These are phyloP conservation scores for Herpomyces periplanetae DNA, from an alignment of 2,329 filamentous ascomycete species.

Conservation along the genomic window DNA sequence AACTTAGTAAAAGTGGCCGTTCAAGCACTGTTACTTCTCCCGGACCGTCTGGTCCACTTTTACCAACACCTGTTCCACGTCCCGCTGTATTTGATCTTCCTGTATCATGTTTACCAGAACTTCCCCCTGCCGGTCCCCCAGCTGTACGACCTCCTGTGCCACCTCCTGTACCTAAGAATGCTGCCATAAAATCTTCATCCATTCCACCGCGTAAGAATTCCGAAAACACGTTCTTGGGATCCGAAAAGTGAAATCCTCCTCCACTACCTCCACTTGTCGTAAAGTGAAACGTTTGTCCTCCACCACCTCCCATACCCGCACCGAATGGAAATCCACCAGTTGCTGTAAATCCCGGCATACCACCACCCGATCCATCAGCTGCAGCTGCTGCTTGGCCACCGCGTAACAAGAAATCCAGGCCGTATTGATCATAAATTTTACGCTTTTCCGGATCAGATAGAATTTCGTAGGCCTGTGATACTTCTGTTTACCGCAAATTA, in stretches of 20 bases:
- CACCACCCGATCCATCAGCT: conserved; percentile 15
- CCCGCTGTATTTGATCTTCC: conserved; percentile 5
- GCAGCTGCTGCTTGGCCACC: conserved; percentile 25
- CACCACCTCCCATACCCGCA: conserved; percentile 11
- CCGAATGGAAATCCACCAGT: conserved; percentile 15
- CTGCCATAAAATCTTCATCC: conserved; percentile 17
- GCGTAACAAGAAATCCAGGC: conserved; percentile 58
- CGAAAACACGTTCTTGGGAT: conserved; percentile 44
- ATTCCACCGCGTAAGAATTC: conserved; percentile 23
- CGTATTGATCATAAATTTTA: conserved; percentile 73
- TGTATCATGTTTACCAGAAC: conserved; percentile 6
- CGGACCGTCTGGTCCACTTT: conserved; percentile 14
- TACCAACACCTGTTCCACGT: conserved; percentile 6
- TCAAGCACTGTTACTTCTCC: conserved; percentile 74
- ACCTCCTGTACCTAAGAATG: conserved; percentile 11
- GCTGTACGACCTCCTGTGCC: conserved; percentile 8
- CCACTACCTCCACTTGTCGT: conserved; percentile 14
- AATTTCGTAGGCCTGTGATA: conserved; percentile 89
- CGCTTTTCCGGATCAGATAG: conserved; percentile 87
- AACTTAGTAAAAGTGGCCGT: conserved; percentile 30
- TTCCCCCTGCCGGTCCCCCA: conserved; percentile 9
- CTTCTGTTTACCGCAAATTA: conserved; percentile 16
- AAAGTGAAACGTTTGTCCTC: conserved; percentile 21
- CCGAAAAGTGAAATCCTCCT: conserved; percentile 39
- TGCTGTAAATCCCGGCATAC: conserved; percentile 21